phyloP scores from a whole-genome alignment of 2,329 filamentous ascomycete genomes.

The Penicillium italicum region DNA sequence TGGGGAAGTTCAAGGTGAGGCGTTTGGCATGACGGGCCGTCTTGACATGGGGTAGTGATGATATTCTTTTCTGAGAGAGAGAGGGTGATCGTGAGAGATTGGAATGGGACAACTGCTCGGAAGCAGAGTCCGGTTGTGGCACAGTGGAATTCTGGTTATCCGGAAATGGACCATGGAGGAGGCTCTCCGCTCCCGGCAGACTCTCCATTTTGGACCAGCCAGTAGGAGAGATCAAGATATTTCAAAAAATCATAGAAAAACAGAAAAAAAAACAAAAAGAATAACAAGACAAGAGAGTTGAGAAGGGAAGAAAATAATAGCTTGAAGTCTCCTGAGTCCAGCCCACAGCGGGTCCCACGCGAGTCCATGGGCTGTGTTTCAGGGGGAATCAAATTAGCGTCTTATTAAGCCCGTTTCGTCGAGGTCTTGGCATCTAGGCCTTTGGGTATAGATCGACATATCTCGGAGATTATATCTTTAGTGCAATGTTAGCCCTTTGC shows the following conservation, averaged over 20 bases:
- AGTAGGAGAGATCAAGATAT: constrained; percentile 15
- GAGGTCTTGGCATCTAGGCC: not conserved
- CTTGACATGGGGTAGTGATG: constrained; percentile 32
- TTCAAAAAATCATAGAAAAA: constrained; percentile 1
- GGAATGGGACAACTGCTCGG: constrained; percentile 8
- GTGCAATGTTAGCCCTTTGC: too few species aligned
- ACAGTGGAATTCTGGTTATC: constrained; percentile 26
- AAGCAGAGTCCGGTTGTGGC: constrained; percentile 16
- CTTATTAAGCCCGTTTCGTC: not conserved
- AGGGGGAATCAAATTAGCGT: constrained; percentile 4
- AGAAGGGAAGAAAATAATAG: constrained; percentile 3
- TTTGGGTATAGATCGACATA: not conserved
- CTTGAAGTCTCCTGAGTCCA: constrained; percentile 12
- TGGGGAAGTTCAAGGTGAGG: constrained; percentile 47
- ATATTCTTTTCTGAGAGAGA: constrained; percentile 21
- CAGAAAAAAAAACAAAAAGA: not conserved
- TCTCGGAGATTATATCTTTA: not conserved
- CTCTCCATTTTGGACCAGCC: constrained; percentile 35
- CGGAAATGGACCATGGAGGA: constrained; percentile 26
- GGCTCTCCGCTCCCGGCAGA: constrained; percentile 29
- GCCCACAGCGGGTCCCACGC: constrained; percentile 10
- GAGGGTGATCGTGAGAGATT: constrained; percentile 6
- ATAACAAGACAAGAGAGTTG: not conserved
- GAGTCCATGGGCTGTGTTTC: constrained; percentile 9
- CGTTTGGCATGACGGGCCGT: constrained; percentile 44